Percentiles rank a stretch among this genome's conserved stretches.
phyloP scores from a whole-genome alignment of 2,329 filamentous ascomycete species.

The Fusarium algeriense region DNA sequence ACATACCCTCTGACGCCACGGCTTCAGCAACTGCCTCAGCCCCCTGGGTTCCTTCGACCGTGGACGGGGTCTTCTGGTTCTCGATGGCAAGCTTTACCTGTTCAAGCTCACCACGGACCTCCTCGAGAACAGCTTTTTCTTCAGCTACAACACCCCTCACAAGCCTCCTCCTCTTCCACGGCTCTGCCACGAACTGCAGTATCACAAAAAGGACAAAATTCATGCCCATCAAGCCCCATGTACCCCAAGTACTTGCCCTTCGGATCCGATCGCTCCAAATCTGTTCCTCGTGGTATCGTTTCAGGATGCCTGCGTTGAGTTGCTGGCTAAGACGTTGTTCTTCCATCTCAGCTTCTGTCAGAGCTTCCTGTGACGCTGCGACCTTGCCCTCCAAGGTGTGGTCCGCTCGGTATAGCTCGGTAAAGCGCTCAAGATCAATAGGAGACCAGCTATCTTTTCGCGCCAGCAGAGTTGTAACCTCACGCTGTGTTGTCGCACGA shows the following conservation, averaged over 20 bases:
- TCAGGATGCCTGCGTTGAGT: slow-evolving; percentile 85
- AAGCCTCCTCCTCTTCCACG: slow-evolving; percentile 85
- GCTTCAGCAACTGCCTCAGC: slow-evolving; percentile 8
- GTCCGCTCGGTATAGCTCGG: slow-evolving; percentile 88
- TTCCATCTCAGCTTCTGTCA: slow-evolving; percentile 81
- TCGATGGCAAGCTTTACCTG: slow-evolving; percentile 50
- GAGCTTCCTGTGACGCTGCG: slow-evolving; percentile 74
- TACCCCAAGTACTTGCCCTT: slow-evolving; percentile 97
- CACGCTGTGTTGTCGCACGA: slow-evolving; percentile 90
- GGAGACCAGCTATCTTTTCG: slow-evolving; percentile 94
- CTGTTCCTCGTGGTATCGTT: slow-evolving; percentile 97
- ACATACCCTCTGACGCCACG: slow-evolving; percentile 17
- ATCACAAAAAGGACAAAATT: slow-evolving; percentile 91
- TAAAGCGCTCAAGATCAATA: slow-evolving; percentile 92
- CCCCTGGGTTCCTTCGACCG: slow-evolving; percentile 20
- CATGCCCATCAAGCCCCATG: slow-evolving; percentile 97
- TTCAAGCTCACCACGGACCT: slow-evolving; percentile 59
- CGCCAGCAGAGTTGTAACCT: slow-evolving; percentile 93
- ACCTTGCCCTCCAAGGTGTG: slow-evolving; percentile 93
- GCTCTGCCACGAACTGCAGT: slow-evolving; percentile 90
- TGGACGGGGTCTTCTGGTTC: slow-evolving; percentile 40
- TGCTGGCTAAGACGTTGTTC: slow-evolving; percentile 81
- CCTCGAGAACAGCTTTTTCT: slow-evolving; percentile 70
- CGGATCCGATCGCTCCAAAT: slow-evolving; percentile 99
- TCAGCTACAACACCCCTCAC: slow-evolving; percentile 87